Percentiles rank a stretch among this genome's conserved stretches.
Conservation (phyloP, 2,329 filamentous ascomycete genomes). For the Penicillium sp. region DNA sequence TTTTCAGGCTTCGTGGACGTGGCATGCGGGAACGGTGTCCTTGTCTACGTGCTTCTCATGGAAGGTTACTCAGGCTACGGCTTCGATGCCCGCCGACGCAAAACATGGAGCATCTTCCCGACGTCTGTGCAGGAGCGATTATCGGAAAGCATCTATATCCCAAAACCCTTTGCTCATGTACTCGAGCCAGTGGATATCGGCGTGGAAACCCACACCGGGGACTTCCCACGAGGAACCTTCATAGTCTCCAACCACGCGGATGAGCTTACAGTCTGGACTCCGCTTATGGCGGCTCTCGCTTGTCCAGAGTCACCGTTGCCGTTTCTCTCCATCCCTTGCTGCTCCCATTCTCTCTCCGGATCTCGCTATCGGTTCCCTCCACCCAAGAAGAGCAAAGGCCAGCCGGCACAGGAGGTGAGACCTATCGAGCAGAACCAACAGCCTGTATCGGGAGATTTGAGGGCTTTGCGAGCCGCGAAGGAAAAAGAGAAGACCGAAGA, state of each 20-base stretch:
- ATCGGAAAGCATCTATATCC: slow-evolving; percentile 59
- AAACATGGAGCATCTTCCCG: slow-evolving; percentile 75
- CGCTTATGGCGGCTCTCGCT: slow-evolving; percentile 68
- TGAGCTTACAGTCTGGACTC: slow-evolving; percentile 93
- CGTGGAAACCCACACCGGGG: slow-evolving; percentile 47
- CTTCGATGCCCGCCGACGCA: slow-evolving; percentile 81
- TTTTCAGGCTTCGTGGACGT: slow-evolving; percentile 95
- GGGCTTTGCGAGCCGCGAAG: slow-evolving; percentile 37
- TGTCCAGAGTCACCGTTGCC: slow-evolving; percentile 58
- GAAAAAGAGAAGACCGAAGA: slow-evolving; percentile 27
- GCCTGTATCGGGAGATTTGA: slow-evolving; percentile 39
- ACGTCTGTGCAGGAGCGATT: slow-evolving; percentile 47
- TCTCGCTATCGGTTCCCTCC: slow-evolving; percentile 58
- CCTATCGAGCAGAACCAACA: slow-evolving; percentile 19
- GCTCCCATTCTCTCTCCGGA: slow-evolving; percentile 80
- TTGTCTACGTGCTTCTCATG: slow-evolving; percentile 73
- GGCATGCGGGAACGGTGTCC: slow-evolving; percentile 87
- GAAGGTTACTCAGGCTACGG: slow-evolving; percentile 86
- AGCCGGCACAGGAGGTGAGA: slow-evolving; percentile 42
- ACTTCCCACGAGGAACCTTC: slow-evolving; percentile 72
- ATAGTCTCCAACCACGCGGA: slow-evolving; percentile 97
- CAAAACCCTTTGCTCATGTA: slow-evolving; percentile 44
- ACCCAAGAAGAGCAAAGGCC: slow-evolving; percentile 21
- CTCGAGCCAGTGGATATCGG: slow-evolving; percentile 14
- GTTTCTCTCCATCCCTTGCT: slow-evolving; percentile 93